Base-by-base conservation (phyloP, 2,329 filamentous ascomycete genomes). In the Raffaelea albimanens region DNA sequence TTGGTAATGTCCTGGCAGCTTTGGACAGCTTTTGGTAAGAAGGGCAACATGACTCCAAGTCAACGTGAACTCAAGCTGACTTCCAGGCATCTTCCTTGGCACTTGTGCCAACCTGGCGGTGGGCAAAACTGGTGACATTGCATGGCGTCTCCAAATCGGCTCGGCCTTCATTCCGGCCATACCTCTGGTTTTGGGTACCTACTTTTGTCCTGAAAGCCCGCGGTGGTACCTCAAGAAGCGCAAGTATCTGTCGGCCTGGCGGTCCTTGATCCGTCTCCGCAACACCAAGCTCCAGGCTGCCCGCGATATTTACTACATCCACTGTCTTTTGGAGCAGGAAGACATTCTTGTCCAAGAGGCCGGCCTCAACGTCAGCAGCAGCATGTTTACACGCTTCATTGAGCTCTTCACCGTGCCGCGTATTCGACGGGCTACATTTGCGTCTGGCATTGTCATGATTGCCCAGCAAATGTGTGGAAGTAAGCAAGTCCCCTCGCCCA, bases 1-100 rank as follows among this genome's bases (percentile, higher is more conserved):
- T 70, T 93, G 18, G 85, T 90, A 53, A 91, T 91, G 85, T 82
- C 81, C 52, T 91, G 86, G 85, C 83, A 54, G 33, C 58, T 78
- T 18, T 78, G 71, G 48, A 54, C 50, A 9, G 52, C 52, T 64
- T 84, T 66, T 47, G 52, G 44, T 46, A 29, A 29, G 25, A 29
- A 13, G n/a, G n/a, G n/a, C n/a, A n/a, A n/a, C n/a, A n/a, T n/a
- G n/a, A n/a, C n/a, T n/a, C n/a, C n/a, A n/a, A n/a, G n/a, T n/a
- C n/a, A n/a, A n/a, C n/a, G n/a, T n/a, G n/a, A n/a, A n/a, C 31
- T 34, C 10, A 34, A 9, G 16, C 13, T 38, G 20, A 25, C 20
- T n/a, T 14, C 10, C 16, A 46, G 66, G 69, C 43, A 72, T 72
- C 52, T 80, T 85, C 61, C 66, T 85, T 19, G 83, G 82, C 10